Evolutionary conservation across 1,284 basidiomycete genomes (phyloP).

Genomic region (Ceratobasidium sp.): DNA sequence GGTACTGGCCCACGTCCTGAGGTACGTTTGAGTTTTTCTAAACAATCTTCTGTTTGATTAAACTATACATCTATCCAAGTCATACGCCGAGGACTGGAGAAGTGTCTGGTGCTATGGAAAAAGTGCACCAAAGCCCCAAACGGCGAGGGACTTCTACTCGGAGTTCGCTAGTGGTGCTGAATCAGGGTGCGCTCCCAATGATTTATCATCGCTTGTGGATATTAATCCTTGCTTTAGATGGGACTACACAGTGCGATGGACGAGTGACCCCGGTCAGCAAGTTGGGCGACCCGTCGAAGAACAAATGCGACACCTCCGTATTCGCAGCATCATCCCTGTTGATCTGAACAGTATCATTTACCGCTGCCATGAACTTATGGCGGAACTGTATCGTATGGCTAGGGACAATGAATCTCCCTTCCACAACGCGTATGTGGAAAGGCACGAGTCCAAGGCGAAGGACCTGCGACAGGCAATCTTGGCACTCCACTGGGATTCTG

Average conservation of each 20-base stretch:
- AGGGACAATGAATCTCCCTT: slow-evolving; percentile 55
- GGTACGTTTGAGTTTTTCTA: slow-evolving; percentile 54
- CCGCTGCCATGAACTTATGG: slow-evolving; percentile 69
- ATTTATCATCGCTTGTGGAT: not conserved
- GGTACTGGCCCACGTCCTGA: slow-evolving; percentile 91
- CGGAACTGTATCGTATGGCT: slow-evolving; percentile 67
- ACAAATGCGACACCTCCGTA: slow-evolving; percentile 5
- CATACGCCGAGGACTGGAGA: slow-evolving; percentile 71
- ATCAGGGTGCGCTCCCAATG: not conserved
- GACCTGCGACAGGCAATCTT: slow-evolving; percentile 74
- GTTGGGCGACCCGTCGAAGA: too few relatives aligned
- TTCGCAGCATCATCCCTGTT: slow-evolving; percentile 75
- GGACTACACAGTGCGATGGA: slow-evolving; percentile 23
- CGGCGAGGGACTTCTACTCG: not conserved
- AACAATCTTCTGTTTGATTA: not conserved
- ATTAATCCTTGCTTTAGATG: not conserved
- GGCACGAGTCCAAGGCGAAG: slow-evolving; percentile 61
- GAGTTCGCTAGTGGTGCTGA: slow-evolving; percentile 23
- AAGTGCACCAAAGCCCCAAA: not conserved
- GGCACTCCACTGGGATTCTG: slow-evolving; percentile 86
- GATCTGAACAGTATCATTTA: slow-evolving; percentile 88
- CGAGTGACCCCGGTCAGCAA: not conserved
- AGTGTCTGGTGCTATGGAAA: slow-evolving; percentile 68
- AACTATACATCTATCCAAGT: not conserved
- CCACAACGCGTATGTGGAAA: not conserved